phyloP scores from a whole-genome alignment of 2,329 filamentous ascomycete genomes.

The Sporothrix euskadiensis region DNA sequence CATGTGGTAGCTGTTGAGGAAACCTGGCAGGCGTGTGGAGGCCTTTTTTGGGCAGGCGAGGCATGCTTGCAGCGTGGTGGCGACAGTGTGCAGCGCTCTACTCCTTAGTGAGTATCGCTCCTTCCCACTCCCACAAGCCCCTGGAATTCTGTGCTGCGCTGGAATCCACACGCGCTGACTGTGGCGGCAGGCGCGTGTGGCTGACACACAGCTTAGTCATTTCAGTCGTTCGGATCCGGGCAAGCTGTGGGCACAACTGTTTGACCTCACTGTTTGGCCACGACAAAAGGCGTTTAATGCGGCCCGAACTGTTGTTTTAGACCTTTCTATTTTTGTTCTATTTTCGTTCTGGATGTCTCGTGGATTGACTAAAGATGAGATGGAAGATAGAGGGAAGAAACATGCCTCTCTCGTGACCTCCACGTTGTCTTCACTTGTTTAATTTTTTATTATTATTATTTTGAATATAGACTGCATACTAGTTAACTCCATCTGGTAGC shows the following conservation, averaged over 20 bases:
- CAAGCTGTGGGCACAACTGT: neutral
- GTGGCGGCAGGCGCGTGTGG: constrained; percentile 19
- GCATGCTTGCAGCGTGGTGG: neutral
- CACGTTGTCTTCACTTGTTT: neutral
- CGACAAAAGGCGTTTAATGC: neutral
- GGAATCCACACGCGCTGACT: neutral
- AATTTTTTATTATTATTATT: neutral
- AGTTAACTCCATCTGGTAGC: neutral
- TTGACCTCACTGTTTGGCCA: neutral
- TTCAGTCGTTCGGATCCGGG: neutral
- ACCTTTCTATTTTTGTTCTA: neutral
- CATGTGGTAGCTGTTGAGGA: constrained; percentile 17
- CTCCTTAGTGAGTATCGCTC: neutral
- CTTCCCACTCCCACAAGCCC: neutral
- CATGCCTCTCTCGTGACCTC: neutral
- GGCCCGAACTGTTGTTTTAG: neutral
- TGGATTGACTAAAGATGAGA: neutral
- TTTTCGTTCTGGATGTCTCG: neutral
- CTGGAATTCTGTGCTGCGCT: neutral
- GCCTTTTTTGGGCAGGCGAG: neutral
- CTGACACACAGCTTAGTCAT: constrained; percentile 18
- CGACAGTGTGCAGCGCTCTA: neutral
- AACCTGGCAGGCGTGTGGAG: neutral
- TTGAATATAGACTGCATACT: neutral
- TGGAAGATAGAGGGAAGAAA: neutral